Base-by-base conservation (phyloP, 75 land plant genomes). In the Sequoiadendron giganteum region DNA sequence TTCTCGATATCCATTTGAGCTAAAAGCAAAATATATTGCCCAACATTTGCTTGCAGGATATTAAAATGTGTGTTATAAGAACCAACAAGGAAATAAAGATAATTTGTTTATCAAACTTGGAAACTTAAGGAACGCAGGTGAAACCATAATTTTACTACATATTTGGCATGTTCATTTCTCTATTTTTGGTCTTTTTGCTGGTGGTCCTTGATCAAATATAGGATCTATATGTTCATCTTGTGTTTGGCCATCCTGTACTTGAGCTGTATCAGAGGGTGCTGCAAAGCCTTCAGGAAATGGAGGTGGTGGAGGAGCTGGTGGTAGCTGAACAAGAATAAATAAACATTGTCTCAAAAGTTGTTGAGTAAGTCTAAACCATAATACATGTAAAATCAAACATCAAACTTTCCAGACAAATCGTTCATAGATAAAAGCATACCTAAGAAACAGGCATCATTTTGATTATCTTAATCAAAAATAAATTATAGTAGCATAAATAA, bases 261-360 rank as follows among this genome's bases (percentile, higher is more conserved):
- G 87, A 52, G 90, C 94, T 84, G 65, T 84, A 38, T 93, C 94
- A 5, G 90, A 83, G 1, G 79, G n/a, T 84, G 93, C 88, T 34
- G 94, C 88, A 88, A 90, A 94, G 56, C 95, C 95, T 49, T 94
- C 95, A 83, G 95, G 94, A 83, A 93, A 93, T 87, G 93, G 92
- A n/a, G 95, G 95, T 13, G 91, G 93, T 56, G 93, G 93, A 21
- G 95, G 95, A 15, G 95, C 94, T 8, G 94, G 94, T 16, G 91
- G 90, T 3, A 93, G 88, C 95, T 94, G 92, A 58, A 86, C 36
- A 48, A 58, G 28, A 7, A 65, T 65, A 65, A 65, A 21, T 25
- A 54, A 54, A 54, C 14, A 21, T 25, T 65, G 25, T 25, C 70
- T 65, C 70, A 65, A 6, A 65, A 65, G 2, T 65, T 65, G 70